Conservation (phyloP, 306 rosid genomes). For the Begonia masoniana region DNA sequence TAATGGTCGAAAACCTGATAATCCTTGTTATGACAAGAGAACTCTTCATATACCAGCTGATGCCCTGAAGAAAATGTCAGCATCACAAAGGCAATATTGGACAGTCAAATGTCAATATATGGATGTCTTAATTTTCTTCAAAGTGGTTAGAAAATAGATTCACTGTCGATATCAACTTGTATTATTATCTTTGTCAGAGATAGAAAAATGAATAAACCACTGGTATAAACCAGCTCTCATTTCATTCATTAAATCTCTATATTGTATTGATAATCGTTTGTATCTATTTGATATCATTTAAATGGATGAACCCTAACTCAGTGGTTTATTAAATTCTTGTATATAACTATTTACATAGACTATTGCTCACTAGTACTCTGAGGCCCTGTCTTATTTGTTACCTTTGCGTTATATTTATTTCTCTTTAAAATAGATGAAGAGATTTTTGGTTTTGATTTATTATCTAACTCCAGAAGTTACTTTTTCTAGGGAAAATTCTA, state of each 20-base stretch:
- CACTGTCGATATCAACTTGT: neutral
- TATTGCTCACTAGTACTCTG: too few species aligned
- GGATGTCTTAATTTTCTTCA: constrained; percentile 80
- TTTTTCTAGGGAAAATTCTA: constrained; percentile 76
- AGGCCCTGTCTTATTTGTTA: too few species aligned
- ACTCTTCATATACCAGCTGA: constrained; percentile 77
- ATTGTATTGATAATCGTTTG: neutral
- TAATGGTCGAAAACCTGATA: constrained; percentile 43
- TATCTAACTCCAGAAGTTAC: neutral
- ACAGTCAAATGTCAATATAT: constrained; percentile 79
- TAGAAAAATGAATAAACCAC: too few species aligned
- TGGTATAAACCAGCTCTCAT: too few species aligned
- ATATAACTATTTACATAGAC: too few species aligned
- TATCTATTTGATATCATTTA: neutral
- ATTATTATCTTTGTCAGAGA: neutral
- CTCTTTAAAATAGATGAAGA: neutral
- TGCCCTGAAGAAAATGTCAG: constrained; percentile 65
- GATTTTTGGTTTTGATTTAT: neutral
- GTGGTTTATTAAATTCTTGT: too few species aligned
- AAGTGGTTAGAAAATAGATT: constrained; percentile 67
- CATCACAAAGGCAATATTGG: constrained; percentile 95
- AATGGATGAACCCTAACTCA: neutral
- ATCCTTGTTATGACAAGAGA: constrained; percentile 56
- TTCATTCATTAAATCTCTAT: neutral
- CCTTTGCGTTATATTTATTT: neutral